Conservation (phyloP, 1,139 yeast species). For the Scheffersomyces titani region DNA sequence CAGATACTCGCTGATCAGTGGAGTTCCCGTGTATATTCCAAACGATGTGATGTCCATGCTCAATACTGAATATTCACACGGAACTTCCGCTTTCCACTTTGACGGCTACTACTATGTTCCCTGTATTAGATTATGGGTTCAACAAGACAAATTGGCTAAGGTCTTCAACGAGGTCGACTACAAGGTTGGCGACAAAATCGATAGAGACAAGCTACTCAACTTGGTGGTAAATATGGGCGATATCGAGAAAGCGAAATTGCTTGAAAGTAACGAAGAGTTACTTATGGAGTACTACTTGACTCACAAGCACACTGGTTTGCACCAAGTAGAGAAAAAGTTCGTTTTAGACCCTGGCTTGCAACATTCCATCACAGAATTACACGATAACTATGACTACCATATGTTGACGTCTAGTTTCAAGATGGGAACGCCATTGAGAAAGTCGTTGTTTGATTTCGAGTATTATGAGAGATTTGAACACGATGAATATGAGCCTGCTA, state of each 20-base stretch:
- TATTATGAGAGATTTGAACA: conserved; percentile 21
- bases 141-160: conserved; percentile 18
- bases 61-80: conserved; percentile 31
- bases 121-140: conserved; percentile 32
- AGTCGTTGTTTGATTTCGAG: conserved; percentile 32
- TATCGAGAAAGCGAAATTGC: conserved; percentile 8
- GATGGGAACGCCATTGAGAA: conserved; percentile 31
- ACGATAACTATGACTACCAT: conserved; percentile 20
- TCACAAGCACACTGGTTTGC: conserved; percentile 11
- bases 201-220: conserved; percentile 13
- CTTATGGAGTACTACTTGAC: conserved; percentile 13
- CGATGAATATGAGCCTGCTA: conserved; percentile 1
- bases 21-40: conserved; percentile 40
- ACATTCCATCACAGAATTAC: conserved; percentile 17
- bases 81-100: conserved; percentile 23
- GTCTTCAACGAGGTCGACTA: conserved; percentile 13
- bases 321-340: conserved; percentile 15
- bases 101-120: conserved; percentile 36
- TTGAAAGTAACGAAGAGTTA: conserved; percentile 9
- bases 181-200: conserved; percentile 12
- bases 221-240: conserved; percentile 13
- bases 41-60: conserved; percentile 34
- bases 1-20: conserved; percentile 33
- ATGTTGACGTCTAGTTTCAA: conserved; percentile 24
- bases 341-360: conserved; percentile 24